Evolutionary conservation across 306 rosid species (phyloP).

Genomic region (Quercus aquifolioides): DNA sequence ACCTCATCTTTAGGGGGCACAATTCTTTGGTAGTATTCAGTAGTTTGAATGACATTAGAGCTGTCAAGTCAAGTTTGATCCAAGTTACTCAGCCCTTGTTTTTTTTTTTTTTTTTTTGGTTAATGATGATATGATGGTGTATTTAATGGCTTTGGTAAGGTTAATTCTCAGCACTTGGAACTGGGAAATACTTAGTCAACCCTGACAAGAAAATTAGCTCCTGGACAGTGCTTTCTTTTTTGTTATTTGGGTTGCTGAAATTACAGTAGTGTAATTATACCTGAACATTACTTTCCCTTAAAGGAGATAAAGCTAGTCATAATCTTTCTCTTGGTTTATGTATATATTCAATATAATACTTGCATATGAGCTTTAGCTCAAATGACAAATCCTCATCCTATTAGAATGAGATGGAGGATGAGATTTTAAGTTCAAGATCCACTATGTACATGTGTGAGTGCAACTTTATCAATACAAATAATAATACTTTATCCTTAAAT

Average conservation of each 20-base stretch:
- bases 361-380: too few relatives aligned
- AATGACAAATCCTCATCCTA: too few relatives aligned
- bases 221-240: background rate
- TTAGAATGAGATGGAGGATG: too few relatives aligned
- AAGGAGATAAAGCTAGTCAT: background rate
- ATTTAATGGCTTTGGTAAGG: background rate
- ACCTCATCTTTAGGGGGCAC: background rate
- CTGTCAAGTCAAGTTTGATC: background rate
- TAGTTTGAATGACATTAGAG: background rate
- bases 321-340: background rate
- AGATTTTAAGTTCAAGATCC: too few relatives aligned
- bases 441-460: too few relatives aligned
- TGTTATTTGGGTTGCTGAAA: background rate
- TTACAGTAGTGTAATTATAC: background rate
- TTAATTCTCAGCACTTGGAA: background rate
- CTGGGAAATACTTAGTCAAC: background rate
- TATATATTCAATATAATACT: background rate
- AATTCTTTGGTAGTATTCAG: background rate
- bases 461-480: too few relatives aligned
- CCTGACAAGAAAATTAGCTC: background rate
- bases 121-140: background rate
- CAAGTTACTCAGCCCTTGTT: background rate
- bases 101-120: too few relatives aligned
- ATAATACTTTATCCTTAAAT: background rate
- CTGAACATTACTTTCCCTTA: background rate